These are phyloP conservation scores for Calycina marina DNA, from an alignment of 2,329 filamentous ascomycete genomes.

Conservation along the genomic window DNA sequence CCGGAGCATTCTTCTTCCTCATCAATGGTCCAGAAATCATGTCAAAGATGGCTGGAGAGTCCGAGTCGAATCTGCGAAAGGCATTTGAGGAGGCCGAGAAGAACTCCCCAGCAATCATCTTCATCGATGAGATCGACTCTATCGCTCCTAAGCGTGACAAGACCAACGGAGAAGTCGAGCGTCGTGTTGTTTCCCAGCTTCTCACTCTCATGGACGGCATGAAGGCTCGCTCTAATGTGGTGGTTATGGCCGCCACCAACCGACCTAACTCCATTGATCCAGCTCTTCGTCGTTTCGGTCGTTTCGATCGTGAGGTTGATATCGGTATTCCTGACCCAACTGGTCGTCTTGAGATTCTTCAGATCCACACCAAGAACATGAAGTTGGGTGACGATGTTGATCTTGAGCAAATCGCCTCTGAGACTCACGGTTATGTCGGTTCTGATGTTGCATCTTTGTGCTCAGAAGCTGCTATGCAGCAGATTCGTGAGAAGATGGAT, in stretches of 20 bases:
- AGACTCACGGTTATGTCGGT: constrained; percentile 98
- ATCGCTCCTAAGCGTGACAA: constrained; percentile 99
- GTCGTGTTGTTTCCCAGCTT: constrained; percentile 94
- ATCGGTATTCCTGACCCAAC: constrained; percentile 97
- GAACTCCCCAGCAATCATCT: constrained; percentile 98
- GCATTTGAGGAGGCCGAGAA: constrained; percentile 99
- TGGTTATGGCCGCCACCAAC: constrained; percentile 99
- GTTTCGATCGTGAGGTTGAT: constrained; percentile 97
- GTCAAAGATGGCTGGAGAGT: constrained; percentile 99
- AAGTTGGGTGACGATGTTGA: constrained; percentile 96
- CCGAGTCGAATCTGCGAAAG: constrained; percentile 93
- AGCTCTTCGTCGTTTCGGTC: constrained; percentile 90
- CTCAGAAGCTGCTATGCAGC: constrained; percentile 98
- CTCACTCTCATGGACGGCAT: constrained; percentile 98
- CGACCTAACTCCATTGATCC: constrained; percentile 97
- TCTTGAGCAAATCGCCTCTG: constrained; percentile 86
- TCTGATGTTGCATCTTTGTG: constrained; percentile 97
- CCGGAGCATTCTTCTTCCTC: constrained; percentile 96
- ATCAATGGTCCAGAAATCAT: constrained; percentile 99
- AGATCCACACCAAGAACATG: constrained; percentile 99
- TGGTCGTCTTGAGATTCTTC: constrained; percentile 94
- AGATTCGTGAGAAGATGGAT: constrained; percentile 99
- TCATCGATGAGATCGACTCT: constrained; percentile 98
- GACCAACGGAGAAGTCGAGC: constrained; percentile 98
- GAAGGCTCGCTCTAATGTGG: constrained; percentile 97